These are phyloP conservation scores for Marchantia paleacea DNA, from an alignment of 225 moss, liverwort and hornwort genomes.

Conservation along the genomic window DNA sequence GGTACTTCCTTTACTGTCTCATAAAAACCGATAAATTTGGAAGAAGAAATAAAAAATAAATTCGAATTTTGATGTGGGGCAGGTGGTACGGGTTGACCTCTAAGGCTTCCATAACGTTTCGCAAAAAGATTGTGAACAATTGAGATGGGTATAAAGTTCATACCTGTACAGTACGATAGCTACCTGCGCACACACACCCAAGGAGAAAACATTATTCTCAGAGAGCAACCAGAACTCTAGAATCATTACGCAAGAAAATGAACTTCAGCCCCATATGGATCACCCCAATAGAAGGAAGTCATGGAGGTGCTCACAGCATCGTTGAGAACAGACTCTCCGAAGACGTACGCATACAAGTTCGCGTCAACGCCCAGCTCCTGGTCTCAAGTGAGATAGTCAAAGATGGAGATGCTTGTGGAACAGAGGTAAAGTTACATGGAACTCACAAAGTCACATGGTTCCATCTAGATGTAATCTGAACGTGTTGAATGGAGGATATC, in stretches of 20 bases:
- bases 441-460: neutral
- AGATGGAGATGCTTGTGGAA: neutral
- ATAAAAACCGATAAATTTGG: no score
- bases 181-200: slow-evolving; percentile 46
- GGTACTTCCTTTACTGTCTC: no score
- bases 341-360: slow-evolving; percentile 77
- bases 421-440: neutral
- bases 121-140: neutral
- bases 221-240: neutral
- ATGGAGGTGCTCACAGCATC: slow-evolving; percentile 64
- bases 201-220: neutral
- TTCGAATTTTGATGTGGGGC: no score
- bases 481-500: neutral
- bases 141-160: neutral
- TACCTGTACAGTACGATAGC: slow-evolving; percentile 92
- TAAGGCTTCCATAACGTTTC: neutral
- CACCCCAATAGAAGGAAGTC: neutral
- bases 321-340: slow-evolving; percentile 94
- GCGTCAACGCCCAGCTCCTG: slow-evolving; percentile 81
- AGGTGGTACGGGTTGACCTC: no score
- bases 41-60: no score
- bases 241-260: neutral
- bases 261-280: neutral
- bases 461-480: neutral
- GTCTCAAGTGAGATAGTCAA: neutral